Evolutionary conservation across 148 eudicot genomes (phyloP).

Genomic region (Agrostemma githago): DNA sequence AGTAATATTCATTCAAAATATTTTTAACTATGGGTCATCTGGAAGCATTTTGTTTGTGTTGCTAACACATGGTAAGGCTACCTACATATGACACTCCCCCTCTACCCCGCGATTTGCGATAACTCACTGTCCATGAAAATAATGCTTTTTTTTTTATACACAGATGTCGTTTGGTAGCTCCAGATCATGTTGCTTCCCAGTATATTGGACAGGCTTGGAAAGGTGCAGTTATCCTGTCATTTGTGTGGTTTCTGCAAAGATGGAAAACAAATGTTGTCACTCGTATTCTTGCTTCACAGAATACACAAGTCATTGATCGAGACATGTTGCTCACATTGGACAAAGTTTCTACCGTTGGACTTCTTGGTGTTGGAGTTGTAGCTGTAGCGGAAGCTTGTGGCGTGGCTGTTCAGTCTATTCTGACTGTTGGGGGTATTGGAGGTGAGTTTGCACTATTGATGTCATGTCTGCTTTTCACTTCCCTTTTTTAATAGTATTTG

Average conservation of each 20-base stretch:
- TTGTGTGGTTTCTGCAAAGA: constrained; percentile 85
- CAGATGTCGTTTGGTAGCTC: constrained; percentile 81
- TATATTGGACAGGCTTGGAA: constrained; percentile 66
- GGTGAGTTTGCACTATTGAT: constrained; percentile 42
- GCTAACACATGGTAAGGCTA: not conserved
- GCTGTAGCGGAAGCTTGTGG: constrained; percentile 95
- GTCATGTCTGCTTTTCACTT: not conserved
- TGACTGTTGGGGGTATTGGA: constrained; percentile 97
- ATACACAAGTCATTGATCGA: constrained; percentile 39
- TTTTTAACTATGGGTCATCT: not conserved
- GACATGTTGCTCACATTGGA: constrained; percentile 69
- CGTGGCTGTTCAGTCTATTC: constrained; percentile 89
- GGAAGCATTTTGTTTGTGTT: not conserved
- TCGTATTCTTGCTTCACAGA: constrained; percentile 51
- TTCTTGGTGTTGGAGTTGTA: constrained; percentile 68
- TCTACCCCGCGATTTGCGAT: not conserved
- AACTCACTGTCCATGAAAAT: not conserved
- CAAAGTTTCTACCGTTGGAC: constrained; percentile 76
- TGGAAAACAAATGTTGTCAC: constrained; percentile 80
- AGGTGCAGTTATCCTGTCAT: constrained; percentile 67
- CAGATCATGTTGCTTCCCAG: constrained; percentile 55
- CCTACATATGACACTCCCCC: not conserved
- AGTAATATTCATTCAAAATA: not conserved
- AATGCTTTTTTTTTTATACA: constrained; percentile 13
- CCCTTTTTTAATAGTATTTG: constrained; percentile 12